Evolutionary conservation across 2,329 filamentous ascomycete genomes (phyloP), one percentile per base, ranked within the genome.

Genomic region (Pestalotiopsis sp.): DNA sequence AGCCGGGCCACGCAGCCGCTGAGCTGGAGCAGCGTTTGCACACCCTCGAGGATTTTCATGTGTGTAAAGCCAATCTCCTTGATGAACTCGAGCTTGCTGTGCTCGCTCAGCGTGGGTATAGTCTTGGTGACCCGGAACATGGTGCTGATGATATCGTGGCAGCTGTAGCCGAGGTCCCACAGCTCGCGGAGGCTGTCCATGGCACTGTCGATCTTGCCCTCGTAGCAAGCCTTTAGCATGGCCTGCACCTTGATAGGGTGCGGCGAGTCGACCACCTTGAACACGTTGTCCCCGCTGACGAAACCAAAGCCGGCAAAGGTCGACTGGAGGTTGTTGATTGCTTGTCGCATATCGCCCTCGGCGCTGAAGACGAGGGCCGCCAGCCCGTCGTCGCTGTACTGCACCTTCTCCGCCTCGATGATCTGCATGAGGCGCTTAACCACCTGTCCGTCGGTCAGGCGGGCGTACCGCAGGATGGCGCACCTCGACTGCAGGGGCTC

Each of bases 81-180:
- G 83, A 98, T 97, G 75, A 98, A 99, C 79, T 98, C 95, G 70
- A 99, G 85, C 84, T 98, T 98, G 17, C 94, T 91, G 80, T 98
- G 94, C 82, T 99, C 96, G 73, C 94, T 96, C 68, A 99, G 84
- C 1, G 92, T 94, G 2, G 93, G 93, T 69, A 98, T 94, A 1
- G 94, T 97, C 85, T 98, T 99, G 60, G 96, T 98, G 70, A 99
- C 96, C 77, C 92, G 91, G 86, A 99, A 98, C 96, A 99, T 99
- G 70, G 95, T 99, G 82, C 93, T 97, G 80, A 99, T 97, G 75
- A 99, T 97, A 80, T 99, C 96, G 83, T 99, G 95, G 75, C 94
- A 97, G n/a, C 94, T 97, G 83, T 99, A 99, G 14, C 96, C 96
- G 70, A 98, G 84, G 70, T 92, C 90, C 95, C 96, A 99, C 57